Conservation (phyloP, 2,329 filamentous ascomycete species). For the Aspergillus sp. region DNA sequence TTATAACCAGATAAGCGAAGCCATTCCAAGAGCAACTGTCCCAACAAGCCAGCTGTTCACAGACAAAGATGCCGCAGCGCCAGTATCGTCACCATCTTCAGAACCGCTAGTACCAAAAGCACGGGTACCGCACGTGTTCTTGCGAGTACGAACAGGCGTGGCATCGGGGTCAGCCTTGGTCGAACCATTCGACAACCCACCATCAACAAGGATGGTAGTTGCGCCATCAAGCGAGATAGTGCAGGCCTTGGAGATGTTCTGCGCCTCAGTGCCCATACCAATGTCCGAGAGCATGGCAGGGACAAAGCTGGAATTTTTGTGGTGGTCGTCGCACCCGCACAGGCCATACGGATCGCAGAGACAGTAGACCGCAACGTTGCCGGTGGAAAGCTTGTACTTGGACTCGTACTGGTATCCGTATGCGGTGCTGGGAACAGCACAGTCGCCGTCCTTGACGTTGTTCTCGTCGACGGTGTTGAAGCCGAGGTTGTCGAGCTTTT, state of each 20-base stretch:
- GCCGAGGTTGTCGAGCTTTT: background rate
- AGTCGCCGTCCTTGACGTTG: background rate
- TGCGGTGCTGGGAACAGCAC: background rate
- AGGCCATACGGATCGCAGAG: slow-evolving; percentile 1
- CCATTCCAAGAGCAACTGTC: no score
- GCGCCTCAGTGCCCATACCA: background rate
- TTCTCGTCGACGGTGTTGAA: background rate
- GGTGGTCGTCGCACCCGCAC: slow-evolving; percentile 7
- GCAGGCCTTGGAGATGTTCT: background rate
- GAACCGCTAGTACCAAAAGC: background rate
- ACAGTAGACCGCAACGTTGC: slow-evolving; percentile 3
- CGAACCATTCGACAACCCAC: slow-evolving; percentile 7
- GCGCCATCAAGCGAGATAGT: slow-evolving; percentile 1
- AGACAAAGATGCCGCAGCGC: background rate
- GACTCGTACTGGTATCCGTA: background rate
- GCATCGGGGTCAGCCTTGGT: slow-evolving; percentile 2
- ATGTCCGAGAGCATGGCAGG: background rate
- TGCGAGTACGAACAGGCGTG: background rate
- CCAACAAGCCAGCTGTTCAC: background rate
- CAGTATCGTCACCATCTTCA: background rate
- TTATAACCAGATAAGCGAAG: no score
- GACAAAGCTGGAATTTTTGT: slow-evolving; percentile 4
- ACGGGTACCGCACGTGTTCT: background rate
- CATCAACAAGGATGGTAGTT: background rate
- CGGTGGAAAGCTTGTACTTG: background rate